Base-by-base conservation (phyloP, 306 rosid species). In the Nissolia schottii region DNA sequence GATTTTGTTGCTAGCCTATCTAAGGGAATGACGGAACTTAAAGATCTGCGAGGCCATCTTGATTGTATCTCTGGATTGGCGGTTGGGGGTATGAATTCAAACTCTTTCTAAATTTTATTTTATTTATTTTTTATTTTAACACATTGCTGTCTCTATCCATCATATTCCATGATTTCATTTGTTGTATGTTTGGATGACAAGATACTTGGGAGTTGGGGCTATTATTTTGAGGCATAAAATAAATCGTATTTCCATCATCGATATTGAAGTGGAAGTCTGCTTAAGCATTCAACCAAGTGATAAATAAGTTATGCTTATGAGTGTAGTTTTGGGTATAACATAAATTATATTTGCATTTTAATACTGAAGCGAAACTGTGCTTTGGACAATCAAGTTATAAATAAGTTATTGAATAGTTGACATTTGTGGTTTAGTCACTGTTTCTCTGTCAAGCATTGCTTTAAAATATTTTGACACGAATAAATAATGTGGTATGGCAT, bases 51-150 rank as follows among this genome's bases (percentile, higher is more conserved):
- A 49, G 89, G 97, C 55, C 98, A 91, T 87, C 88, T 85, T 74
- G 97, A 86, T 74, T 86, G 90, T 71, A 77, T 93, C 81, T 77
- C 96, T 10, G 92, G 88, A 55, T 86, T 93, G 67, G 84, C 87
- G 48, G 85, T 89, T 58, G 98, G 98, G 75, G 98, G 98, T 93
- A 85, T 65, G 83, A 22, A 54, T 75, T 74, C 57, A 23, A 55
- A 16, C 22, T n/a, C n/a, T n/a, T n/a, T n/a, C n/a, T n/a, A n/a
- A n/a, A n/a, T n/a, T n/a, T n/a, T n/a, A n/a, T n/a, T n/a, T n/a
- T n/a, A n/a, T n/a, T n/a, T n/a, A n/a, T n/a, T n/a, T n/a, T 71
- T 61, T 56, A 24, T 46, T 11, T 31, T 73, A 68, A 53, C 24
- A 64, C 19, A 6, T 62, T 61, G 37, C 23, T 41, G 16, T 76